Evolutionary conservation across 495 filamentous ascomycete genomes (phyloP), one percentile per base, ranked within the genome.

Genomic region (Talaromyces stipitatus): DNA sequence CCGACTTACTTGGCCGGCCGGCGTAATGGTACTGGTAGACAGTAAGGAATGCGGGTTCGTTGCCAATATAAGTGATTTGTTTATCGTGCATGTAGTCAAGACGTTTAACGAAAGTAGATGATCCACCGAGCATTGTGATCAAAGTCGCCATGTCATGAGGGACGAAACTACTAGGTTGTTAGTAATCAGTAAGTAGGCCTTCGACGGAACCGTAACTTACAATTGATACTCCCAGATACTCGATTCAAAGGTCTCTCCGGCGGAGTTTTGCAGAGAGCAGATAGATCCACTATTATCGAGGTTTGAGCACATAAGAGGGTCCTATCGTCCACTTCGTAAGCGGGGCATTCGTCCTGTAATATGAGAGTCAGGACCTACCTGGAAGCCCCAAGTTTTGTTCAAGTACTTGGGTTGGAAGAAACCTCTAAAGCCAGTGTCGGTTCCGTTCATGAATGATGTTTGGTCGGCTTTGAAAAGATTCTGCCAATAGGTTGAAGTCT

Each of bases 11-110:
- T 50, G 87, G 87, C 16, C 81, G 78, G 30, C 82, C 81, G 28
- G 81, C 84, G 66, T 82, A 92, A 72, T 90, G 85, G 71, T 86
- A 90, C 47, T 90, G 81, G 62, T 85, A 91, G 14, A 86, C 84
- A 0, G 83, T 83, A 0, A 80, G 76, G 68, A 91, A 89, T 50
- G 77, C 72, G 10, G 86, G 87, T 66, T 90, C 85, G 68, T 90
- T 90, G 24, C 82, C 84, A 0, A 85, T 83, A 66, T 89, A 84
- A 20, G 73, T 75, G 60, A 73, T 79, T 65, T 56, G 76, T 59
- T 57, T 70, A 70, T 62, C 79, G 73, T 75, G 76, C 63, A 74
- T 84, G 83, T 66, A 88, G 60, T 88, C 80, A 2, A 92, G 80
- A 1, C 87, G 80, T n/a, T 74, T 63, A 2, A 78, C 68, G 62